phyloP scores from a whole-genome alignment of 2,329 filamentous ascomycete genomes.

The Thielaviopsis musarum region DNA sequence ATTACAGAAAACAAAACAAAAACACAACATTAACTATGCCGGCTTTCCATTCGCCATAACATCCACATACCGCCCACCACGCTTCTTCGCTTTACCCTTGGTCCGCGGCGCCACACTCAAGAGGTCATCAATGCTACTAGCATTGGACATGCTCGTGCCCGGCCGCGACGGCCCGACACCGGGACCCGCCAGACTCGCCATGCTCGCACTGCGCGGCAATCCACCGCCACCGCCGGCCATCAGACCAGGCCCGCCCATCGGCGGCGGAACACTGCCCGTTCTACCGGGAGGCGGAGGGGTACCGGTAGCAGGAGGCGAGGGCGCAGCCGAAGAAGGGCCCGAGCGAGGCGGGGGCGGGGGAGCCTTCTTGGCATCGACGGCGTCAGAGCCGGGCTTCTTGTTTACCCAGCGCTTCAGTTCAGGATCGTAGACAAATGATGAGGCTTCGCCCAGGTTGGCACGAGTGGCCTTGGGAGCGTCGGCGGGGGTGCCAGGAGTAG shows the following conservation, averaged over 20 bases:
- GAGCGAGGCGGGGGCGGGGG: constrained; percentile 66
- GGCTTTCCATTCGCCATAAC: constrained; percentile 56
- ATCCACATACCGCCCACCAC: constrained; percentile 80
- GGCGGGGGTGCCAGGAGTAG: constrained; percentile 20
- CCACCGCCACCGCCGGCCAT: constrained; percentile 7
- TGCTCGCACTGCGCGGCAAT: constrained; percentile 7
- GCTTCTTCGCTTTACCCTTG: constrained; percentile 55
- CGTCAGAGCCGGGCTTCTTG: constrained; percentile 65
- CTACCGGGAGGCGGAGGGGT: constrained; percentile 20
- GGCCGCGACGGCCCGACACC: constrained; percentile 50
- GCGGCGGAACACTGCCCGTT: constrained; percentile 19
- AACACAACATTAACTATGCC: not conserved
- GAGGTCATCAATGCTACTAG: constrained; percentile 89
- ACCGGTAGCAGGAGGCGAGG: constrained; percentile 33
- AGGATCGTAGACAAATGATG: constrained; percentile 82
- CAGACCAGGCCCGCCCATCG: constrained; percentile 17
- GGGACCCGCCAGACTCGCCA: constrained; percentile 12
- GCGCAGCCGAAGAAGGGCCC: constrained; percentile 30
- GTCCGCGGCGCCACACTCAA: constrained; percentile 62
- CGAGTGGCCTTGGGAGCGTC: constrained; percentile 53
- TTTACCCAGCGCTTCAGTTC: constrained; percentile 98
- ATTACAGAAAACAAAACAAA: not conserved
- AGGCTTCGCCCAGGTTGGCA: constrained; percentile 89
- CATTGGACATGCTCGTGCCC: constrained; percentile 69
- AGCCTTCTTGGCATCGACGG: constrained; percentile 38